Conservation (phyloP, 164 flowering plant species). For the Sextonia rubra region DNA sequence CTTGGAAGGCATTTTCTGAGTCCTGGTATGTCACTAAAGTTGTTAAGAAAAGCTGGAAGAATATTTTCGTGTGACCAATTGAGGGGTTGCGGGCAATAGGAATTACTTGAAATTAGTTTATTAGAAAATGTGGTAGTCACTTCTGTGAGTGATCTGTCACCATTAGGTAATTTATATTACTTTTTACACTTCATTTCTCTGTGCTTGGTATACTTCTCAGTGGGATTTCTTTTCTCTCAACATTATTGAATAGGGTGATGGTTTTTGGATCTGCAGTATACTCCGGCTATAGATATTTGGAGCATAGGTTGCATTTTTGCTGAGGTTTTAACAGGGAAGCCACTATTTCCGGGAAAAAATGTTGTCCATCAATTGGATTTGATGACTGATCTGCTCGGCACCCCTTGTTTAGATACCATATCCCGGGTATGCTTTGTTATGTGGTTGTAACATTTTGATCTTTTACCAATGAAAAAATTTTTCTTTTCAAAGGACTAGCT, state of each 20-base stretch:
- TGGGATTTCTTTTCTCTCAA: neutral
- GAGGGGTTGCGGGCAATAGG: too few species aligned
- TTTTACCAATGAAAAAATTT: neutral
- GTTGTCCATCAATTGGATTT: conserved; percentile 95
- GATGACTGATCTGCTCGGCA: conserved; percentile 95
- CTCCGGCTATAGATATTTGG: conserved; percentile 97
- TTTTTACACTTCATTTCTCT: conserved; percentile 7
- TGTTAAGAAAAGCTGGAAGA: too few species aligned
- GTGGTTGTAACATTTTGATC: neutral
- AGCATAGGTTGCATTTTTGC: conserved; percentile 98
- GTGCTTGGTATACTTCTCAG: neutral
- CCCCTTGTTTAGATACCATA: conserved; percentile 83
- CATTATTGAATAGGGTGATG: conserved; percentile 5
- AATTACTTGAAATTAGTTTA: too few species aligned
- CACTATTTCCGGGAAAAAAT: conserved; percentile 94
- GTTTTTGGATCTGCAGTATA: conserved; percentile 54
- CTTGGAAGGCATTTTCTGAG: too few species aligned
- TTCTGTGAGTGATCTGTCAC: neutral
- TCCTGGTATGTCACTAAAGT: too few species aligned
- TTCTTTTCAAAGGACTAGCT: neutral
- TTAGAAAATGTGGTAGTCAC: neutral
- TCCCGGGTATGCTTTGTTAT: conserved; percentile 50
- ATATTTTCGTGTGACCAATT: too few species aligned
- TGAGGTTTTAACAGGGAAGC: conserved; percentile 83
- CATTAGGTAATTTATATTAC: neutral